A percentile compares a stretch with the other conserved stretches of the same genome.
phyloP scores from a whole-genome alignment of 805 yeast species.

The Saturnispora halmiae region DNA sequence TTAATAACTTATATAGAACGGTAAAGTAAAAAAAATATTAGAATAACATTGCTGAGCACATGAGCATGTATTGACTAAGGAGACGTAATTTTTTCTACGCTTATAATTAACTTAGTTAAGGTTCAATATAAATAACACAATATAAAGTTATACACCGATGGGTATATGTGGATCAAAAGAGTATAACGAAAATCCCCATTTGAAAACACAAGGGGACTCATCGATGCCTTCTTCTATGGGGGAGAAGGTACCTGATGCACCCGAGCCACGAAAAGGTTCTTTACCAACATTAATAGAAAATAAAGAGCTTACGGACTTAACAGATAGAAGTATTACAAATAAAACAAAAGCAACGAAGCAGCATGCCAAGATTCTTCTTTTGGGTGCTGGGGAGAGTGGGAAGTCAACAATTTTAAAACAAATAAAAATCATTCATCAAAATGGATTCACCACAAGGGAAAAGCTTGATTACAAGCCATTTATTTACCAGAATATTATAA shows the following conservation, averaged over 20 bases:
- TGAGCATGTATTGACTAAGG: too few relatives aligned
- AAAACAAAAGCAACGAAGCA: too few relatives aligned
- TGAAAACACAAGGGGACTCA: neutral
- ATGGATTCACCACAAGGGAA: slow-evolving; percentile 66
- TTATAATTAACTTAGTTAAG: too few relatives aligned
- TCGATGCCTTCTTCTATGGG: neutral
- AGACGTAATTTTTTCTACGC: too few relatives aligned
- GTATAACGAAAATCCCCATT: neutral
- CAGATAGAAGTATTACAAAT: too few relatives aligned
- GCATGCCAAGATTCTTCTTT: slow-evolving; percentile 63
- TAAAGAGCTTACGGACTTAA: slow-evolving; percentile 5
- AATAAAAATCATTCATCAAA: slow-evolving; percentile 68
- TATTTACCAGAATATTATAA: slow-evolving; percentile 68
- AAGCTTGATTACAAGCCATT: slow-evolving; percentile 65
- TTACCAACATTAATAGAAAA: slow-evolving; percentile 10
- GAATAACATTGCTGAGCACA: neutral
- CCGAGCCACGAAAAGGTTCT: slow-evolving; percentile 3
- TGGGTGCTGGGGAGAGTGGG: slow-evolving; percentile 87
- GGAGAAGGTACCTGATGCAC: neutral
- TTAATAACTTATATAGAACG: neutral
- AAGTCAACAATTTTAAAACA: slow-evolving; percentile 76
- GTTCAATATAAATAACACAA: too few relatives aligned
- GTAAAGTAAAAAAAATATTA: neutral
- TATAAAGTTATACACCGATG: slow-evolving; percentile 5
- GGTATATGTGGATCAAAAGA: slow-evolving; percentile 18